Evolutionary conservation across 2,329 filamentous ascomycete genomes (phyloP).

Genomic region (Sporothrix humicola): DNA sequence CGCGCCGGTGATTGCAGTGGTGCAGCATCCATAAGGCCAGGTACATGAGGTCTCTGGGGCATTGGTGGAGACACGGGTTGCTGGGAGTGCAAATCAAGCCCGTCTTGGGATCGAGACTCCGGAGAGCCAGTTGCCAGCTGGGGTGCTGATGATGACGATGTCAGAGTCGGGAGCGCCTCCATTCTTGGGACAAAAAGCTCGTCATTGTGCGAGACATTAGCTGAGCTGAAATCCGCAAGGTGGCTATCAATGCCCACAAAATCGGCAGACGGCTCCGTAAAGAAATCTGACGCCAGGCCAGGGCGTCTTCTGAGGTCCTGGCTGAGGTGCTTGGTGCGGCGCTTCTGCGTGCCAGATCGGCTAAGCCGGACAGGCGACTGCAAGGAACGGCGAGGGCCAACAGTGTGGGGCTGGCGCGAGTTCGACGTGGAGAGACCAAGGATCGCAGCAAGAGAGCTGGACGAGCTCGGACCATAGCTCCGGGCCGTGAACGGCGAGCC

Average conservation of each 20-base stretch:
- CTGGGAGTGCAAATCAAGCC: not conserved
- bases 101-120: not conserved
- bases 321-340: constrained; percentile 54
- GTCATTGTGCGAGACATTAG: constrained; percentile 45
- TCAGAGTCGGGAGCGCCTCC: constrained; percentile 33
- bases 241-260: constrained; percentile 30
- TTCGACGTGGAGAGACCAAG: constrained; percentile 47
- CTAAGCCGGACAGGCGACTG: constrained; percentile 62
- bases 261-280: constrained; percentile 51
- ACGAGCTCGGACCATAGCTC: constrained; percentile 68
- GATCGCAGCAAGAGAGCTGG: constrained; percentile 53
- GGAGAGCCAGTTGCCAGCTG: constrained; percentile 36
- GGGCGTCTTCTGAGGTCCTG: constrained; percentile 61
- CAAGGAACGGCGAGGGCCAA: constrained; percentile 57
- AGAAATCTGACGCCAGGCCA: constrained; percentile 61
- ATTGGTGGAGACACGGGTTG: constrained; percentile 37
- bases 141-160: constrained; percentile 41
- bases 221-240: constrained; percentile 47
- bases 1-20: constrained; percentile 46
- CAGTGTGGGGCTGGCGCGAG: constrained; percentile 54
- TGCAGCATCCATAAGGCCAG: constrained; percentile 38
- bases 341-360: constrained; percentile 61
- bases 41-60: constrained; percentile 37
- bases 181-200: constrained; percentile 48
- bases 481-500: constrained; percentile 62